Evolutionary conservation across 2,329 filamentous ascomycete species (phyloP), one percentile per base, ranked within the genome.

Genomic region (Colletotrichum limetticola): DNA sequence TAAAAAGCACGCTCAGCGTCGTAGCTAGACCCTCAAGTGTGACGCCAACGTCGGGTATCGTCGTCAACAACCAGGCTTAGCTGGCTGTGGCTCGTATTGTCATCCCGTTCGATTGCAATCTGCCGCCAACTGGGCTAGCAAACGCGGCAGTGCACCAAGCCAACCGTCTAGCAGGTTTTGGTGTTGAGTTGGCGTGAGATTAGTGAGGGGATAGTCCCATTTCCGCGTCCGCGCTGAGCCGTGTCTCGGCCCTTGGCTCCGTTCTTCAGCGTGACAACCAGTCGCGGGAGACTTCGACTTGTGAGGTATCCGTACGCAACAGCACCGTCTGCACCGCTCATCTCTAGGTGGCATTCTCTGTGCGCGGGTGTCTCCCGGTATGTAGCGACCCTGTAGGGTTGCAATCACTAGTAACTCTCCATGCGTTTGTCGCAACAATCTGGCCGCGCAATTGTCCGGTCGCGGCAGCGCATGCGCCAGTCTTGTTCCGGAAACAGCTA

Each of bases 21-120:
- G 53, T 77, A 76, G 71, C 74, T 77, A 76, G 76, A 28, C 35
- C 60, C 42, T 49, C 42, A 49, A 26, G 60, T 64, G 49, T 37
- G 24, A 71, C 61, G 42, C 55, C 32, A 22, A 64, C 26, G 32
- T 55, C 37, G 37, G 67, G 46, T 35, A 53, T 74, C 37, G 61
- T 59, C 61, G 67, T 74, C 65, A 66, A 58, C 61, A 30, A 55
- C 28, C 22, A 62, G 56, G 69, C 73, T 62, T 62, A 30, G 71
- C 59, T 58, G 59, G 55, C 35, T 30, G 53, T 26, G 60, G 66
- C 74, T 74, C 67, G 71, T 74, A 71, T 74, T 72, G 35, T 22
- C 30, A 53, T 57, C 57, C 58, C 37, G 49, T 70, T 57, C 46
- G 28, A 19, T 9, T n/a, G 32, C 22, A 19, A 59, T 62, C 52